Evolutionary conservation across 1,284 basidiomycete species (phyloP).

Genomic region (Lentinula novae-zelandiae): DNA sequence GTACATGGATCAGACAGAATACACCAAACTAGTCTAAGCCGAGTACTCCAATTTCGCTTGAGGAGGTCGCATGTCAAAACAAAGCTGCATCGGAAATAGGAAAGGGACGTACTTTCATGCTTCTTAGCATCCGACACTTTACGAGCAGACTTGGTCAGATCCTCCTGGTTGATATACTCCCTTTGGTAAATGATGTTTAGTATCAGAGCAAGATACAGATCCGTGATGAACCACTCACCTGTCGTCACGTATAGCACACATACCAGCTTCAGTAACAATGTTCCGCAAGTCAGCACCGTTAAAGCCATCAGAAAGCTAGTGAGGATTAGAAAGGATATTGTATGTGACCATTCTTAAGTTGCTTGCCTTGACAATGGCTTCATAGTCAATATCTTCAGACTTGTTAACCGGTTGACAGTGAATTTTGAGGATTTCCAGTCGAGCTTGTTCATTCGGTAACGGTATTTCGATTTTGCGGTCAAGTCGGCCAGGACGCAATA

Average conservation of each 20-base stretch:
- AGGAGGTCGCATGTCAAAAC: background rate
- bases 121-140: constrained; percentile 97
- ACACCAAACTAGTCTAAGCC: constrained; percentile 24
- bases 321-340: background rate
- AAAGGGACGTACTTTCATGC: constrained; percentile 73
- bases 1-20: background rate
- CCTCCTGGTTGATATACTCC: constrained; percentile 91
- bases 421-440: constrained; percentile 96
- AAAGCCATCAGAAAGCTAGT: constrained; percentile 83
- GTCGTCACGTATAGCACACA: constrained; percentile 98
- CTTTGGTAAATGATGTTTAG: constrained; percentile 34
- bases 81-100: constrained; percentile 7
- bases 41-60: constrained; percentile 47
- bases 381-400: constrained; percentile 92
- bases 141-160: constrained; percentile 96
- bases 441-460: constrained; percentile 94
- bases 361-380: constrained; percentile 90
- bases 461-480: constrained; percentile 99
- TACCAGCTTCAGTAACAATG: constrained; percentile 96
- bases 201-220: background rate
- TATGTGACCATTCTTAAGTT: background rate
- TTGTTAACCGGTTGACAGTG: constrained; percentile 95
- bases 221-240: constrained; percentile 42
- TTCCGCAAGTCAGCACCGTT: constrained; percentile 97
- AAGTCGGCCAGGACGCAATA: constrained; percentile 92